phyloP scores from a whole-genome alignment of 2,329 filamentous ascomycete species.

The Scedosporium minutisporum region DNA sequence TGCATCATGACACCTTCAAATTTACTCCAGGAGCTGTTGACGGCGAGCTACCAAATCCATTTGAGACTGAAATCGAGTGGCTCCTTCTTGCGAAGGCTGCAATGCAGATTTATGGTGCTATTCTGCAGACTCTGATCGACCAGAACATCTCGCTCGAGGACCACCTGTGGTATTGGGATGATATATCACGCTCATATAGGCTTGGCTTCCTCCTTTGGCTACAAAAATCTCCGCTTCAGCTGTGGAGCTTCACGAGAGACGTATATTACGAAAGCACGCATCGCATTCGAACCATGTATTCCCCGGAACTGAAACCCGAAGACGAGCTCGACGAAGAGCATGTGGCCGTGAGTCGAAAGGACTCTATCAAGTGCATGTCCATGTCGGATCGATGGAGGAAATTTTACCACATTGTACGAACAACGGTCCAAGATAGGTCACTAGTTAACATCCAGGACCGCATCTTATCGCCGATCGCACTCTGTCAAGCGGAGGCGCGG shows the following conservation, averaged over 20 bases:
- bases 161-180: conserved; percentile 94
- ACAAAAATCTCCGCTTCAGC: conserved; percentile 69
- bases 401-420: conserved; percentile 74
- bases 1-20: conserved; percentile 21
- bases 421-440: conserved; percentile 64
- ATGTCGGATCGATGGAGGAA: conserved; percentile 43
- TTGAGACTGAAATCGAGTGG: conserved; percentile 81
- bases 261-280: conserved; percentile 54
- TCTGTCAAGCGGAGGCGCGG: conserved; percentile 64
- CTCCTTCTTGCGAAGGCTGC: conserved; percentile 82
- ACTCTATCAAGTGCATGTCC: background rate
- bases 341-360: background rate
- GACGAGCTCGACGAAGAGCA: conserved; percentile 20
- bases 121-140: conserved; percentile 68
- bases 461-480: conserved; percentile 68
- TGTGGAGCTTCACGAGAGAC: conserved; percentile 63
- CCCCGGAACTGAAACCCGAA: conserved; percentile 12
- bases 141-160: conserved; percentile 76
- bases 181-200: conserved; percentile 67
- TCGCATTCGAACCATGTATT: conserved; percentile 28
- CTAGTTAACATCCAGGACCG: conserved; percentile 60
- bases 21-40: conserved; percentile 16
- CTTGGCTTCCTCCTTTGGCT: conserved; percentile 75
- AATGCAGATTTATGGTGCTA: conserved; percentile 76
- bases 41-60: conserved; percentile 27